phyloP scores from a whole-genome alignment of 2,329 filamentous ascomycete species.

The Juglanconis juglandina region DNA sequence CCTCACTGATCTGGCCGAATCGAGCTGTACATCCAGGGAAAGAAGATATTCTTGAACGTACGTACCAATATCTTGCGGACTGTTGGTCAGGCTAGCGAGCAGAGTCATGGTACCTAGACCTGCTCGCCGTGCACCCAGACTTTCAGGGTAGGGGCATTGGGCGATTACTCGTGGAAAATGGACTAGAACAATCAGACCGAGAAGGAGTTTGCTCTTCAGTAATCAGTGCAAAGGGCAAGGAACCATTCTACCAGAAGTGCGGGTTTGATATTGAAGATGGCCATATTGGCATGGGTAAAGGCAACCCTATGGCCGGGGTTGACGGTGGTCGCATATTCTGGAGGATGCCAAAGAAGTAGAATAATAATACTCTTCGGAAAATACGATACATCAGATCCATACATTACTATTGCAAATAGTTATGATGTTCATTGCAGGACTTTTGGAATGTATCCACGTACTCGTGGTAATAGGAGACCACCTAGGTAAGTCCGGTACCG shows the following conservation, averaged over 20 bases:
- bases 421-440: too few species aligned
- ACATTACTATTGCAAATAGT: too few species aligned
- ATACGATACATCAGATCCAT: too few species aligned
- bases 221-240: background rate
- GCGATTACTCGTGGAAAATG: conserved; percentile 37
- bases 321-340: background rate
- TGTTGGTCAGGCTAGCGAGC: conserved; percentile 28
- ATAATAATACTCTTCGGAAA: too few species aligned
- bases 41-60: conserved; percentile 21
- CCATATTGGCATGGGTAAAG: background rate
- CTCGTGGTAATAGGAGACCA: too few species aligned
- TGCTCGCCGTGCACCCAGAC: conserved; percentile 35
- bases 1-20: conserved; percentile 21
- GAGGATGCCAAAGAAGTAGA: background rate
- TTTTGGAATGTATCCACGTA: too few species aligned
- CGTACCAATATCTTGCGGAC: conserved; percentile 21
- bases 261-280: background rate
- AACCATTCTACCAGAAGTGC: background rate
- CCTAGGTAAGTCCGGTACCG: too few species aligned
- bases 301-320: background rate
- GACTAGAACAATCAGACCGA: conserved; percentile 25
- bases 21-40: conserved; percentile 21
- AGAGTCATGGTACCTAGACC: conserved; percentile 36
- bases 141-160: conserved; percentile 36
- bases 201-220: background rate